These are phyloP conservation scores for Mortierella sp. DNA, from an alignment of 371 early-diverging fungal species.

Conservation along the genomic window DNA sequence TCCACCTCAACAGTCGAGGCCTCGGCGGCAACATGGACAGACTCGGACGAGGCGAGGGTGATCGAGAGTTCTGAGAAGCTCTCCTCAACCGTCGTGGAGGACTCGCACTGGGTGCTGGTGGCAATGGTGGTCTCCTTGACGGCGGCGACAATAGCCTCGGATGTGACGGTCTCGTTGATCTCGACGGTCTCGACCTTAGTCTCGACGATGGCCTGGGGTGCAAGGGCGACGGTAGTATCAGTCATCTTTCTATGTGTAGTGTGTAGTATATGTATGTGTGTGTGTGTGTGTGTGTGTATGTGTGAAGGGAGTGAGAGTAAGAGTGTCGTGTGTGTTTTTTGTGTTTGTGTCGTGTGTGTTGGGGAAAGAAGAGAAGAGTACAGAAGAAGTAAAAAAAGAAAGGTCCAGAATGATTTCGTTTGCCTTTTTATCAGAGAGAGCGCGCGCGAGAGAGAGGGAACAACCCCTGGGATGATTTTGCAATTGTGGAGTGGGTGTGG, in stretches of 20 bases:
- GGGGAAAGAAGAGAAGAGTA: neutral
- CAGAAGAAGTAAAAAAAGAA: neutral
- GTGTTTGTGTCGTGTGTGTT: neutral
- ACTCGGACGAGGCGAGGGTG: constrained; percentile 10
- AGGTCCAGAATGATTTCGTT: neutral
- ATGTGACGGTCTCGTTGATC: neutral
- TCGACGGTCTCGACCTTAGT: constrained; percentile 27
- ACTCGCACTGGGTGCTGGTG: constrained; percentile 7
- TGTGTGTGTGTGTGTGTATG: neutral
- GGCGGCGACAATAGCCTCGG: neutral
- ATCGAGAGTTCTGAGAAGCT: constrained; percentile 24
- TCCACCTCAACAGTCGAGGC: constrained; percentile 17
- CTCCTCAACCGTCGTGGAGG: constrained; percentile 7
- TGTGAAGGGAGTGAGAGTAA: neutral
- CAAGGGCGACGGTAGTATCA: constrained; percentile 7
- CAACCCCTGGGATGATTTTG: neutral
- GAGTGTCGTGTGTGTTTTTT: neutral
- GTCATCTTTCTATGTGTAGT: constrained; percentile 8
- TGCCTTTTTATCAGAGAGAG: neutral
- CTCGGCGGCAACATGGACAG: constrained; percentile 7
- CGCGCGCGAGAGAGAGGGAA: too few relatives aligned
- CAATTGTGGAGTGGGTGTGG: neutral
- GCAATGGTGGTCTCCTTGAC: constrained; percentile 11
- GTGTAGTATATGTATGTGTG: neutral
- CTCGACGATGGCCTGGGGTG: constrained; percentile 27